Evolutionary conservation across 495 filamentous ascomycete genomes (phyloP).

Genomic region (Penicillium coffeae): DNA sequence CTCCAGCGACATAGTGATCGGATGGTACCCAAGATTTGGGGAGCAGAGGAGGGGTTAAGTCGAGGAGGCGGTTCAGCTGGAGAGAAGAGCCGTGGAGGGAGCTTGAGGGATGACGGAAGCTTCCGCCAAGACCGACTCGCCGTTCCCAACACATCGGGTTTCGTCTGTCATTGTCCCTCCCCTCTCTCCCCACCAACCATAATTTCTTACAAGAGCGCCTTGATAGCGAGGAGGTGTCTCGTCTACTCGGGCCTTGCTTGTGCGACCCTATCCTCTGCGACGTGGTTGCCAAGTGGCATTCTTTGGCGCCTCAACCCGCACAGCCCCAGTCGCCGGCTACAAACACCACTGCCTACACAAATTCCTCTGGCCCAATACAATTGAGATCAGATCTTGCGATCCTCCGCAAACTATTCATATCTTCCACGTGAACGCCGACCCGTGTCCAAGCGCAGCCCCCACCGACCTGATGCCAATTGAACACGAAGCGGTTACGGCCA

Average conservation of each 20-base stretch:
- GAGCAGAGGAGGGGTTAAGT: constrained; percentile 3
- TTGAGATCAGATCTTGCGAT: background rate
- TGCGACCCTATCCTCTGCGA: background rate
- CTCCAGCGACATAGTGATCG: constrained; percentile 72
- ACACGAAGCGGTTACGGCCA: constrained; percentile 20
- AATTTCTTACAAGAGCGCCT: background rate
- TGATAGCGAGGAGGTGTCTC: background rate
- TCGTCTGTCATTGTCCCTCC: constrained; percentile 12
- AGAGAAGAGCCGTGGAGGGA: constrained; percentile 20
- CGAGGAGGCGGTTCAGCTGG: constrained; percentile 6
- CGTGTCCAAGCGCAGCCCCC: constrained; percentile 18
- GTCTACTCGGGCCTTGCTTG: background rate
- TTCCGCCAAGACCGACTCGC: constrained; percentile 24
- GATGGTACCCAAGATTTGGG: constrained; percentile 6
- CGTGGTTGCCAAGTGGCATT: background rate
- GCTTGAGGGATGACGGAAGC: constrained; percentile 30
- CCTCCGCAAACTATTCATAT: background rate
- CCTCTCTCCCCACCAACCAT: background rate
- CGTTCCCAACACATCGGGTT: constrained; percentile 19
- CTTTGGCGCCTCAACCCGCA: background rate
- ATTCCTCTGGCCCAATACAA: background rate
- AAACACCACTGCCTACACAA: background rate
- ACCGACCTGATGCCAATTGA: constrained; percentile 25
- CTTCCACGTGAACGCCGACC: constrained; percentile 1
- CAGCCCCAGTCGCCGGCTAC: background rate